Percentiles rank a stretch among this genome's conserved stretches.
Evolutionary conservation across 768 basidiomycete species (phyloP).

Genomic region (Tulasnella sp.): DNA sequence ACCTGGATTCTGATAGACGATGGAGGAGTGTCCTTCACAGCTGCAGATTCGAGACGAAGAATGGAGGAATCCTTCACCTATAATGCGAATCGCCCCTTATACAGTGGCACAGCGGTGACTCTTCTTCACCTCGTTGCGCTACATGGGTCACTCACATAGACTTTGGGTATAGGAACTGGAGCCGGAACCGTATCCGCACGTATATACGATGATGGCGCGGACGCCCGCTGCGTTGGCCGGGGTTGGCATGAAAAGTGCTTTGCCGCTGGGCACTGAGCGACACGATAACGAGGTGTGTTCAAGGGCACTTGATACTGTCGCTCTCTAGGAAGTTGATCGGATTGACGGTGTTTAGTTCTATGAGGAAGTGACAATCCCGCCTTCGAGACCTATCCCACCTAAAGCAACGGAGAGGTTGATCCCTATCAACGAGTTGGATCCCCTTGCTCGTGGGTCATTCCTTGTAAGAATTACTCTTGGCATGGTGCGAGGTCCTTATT

Average conservation of each 20-base stretch:
- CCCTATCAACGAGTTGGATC: constrained; percentile 57
- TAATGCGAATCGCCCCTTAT: constrained; percentile 54
- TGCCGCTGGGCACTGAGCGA: constrained; percentile 74
- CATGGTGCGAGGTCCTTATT: neutral
- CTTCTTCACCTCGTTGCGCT: neutral
- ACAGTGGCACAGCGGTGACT: constrained; percentile 38
- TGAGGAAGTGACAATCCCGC: constrained; percentile 84
- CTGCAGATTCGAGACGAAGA: constrained; percentile 39
- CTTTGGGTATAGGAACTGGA: constrained; percentile 32
- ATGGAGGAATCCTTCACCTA: constrained; percentile 48
- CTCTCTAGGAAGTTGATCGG: neutral
- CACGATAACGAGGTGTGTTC: constrained; percentile 48
- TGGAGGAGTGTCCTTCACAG: neutral
- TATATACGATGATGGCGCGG: constrained; percentile 59
- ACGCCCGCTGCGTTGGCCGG: constrained; percentile 59
- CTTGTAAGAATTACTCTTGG: constrained; percentile 39
- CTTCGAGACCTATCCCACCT: constrained; percentile 65
- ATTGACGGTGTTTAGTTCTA: constrained; percentile 45
- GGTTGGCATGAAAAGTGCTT: constrained; percentile 60
- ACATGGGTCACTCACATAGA: neutral
- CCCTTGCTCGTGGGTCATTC: constrained; percentile 69
- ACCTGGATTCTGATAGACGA: neutral
- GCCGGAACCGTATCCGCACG: constrained; percentile 57
- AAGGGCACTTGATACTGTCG: neutral
- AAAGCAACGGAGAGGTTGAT: constrained; percentile 58